Percentiles rank a stretch among this genome's conserved stretches.
phyloP scores from a whole-genome alignment of 2,329 filamentous ascomycete genomes.

The Colletotrichum scovillei region DNA sequence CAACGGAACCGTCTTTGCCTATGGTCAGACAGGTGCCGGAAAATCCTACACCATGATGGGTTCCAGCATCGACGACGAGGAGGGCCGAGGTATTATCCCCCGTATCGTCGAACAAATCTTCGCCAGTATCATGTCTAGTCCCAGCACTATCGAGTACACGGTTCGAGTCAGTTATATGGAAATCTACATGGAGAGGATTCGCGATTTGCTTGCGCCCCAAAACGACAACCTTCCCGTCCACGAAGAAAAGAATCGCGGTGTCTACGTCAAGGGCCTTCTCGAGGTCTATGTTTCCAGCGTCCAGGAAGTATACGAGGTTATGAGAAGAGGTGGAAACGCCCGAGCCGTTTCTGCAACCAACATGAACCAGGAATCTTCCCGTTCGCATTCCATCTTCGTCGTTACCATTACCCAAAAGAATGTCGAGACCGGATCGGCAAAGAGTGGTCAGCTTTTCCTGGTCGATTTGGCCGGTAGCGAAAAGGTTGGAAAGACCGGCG shows the following conservation, averaged over 20 bases:
- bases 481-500: constrained; percentile 98
- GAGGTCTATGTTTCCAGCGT: constrained; percentile 97
- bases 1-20: constrained; percentile 98
- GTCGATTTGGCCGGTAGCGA: constrained; percentile 98
- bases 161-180: constrained; percentile 99
- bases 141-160: constrained; percentile 97
- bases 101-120: constrained; percentile 99
- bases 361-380: constrained; percentile 99
- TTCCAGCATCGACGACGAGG: constrained; percentile 90
- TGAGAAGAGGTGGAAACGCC: constrained; percentile 90
- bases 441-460: constrained; percentile 95
- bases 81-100: constrained; percentile 92
- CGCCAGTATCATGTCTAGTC: constrained; percentile 90
- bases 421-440: constrained; percentile 92
- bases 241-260: constrained; percentile 95
- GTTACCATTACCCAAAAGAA: constrained; percentile 98
- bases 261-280: constrained; percentile 94
- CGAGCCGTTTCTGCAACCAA: constrained; percentile 96
- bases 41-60: constrained; percentile 99
- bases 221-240: constrained; percentile 98
- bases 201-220: constrained; percentile 89
- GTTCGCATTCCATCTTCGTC: constrained; percentile 98
- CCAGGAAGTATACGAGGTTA: constrained; percentile 95
- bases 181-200: constrained; percentile 99
- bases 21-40: constrained; percentile 97